Evolutionary conservation across 2,329 filamentous ascomycete species (phyloP).

Genomic region (Metarhizium guizhouense): DNA sequence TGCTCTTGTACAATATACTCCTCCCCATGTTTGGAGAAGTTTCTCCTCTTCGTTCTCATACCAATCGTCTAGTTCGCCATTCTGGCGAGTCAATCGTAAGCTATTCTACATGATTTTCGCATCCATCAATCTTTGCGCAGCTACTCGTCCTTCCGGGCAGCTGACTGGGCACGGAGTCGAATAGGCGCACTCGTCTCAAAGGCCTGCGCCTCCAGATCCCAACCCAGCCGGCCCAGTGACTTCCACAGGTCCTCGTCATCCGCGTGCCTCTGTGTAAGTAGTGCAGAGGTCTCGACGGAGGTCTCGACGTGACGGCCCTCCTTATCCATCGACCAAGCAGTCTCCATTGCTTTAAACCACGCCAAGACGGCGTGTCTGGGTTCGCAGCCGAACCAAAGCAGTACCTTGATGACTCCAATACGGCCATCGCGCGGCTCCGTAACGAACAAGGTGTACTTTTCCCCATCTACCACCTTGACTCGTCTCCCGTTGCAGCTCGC

Average conservation of each 20-base stretch:
- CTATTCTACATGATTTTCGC: neutral
- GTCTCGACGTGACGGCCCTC: constrained; percentile 12
- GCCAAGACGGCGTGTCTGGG: constrained; percentile 22
- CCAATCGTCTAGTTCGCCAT: neutral
- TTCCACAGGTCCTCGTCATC: constrained; percentile 18
- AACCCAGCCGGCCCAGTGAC: constrained; percentile 19
- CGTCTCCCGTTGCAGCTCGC: constrained; percentile 9
- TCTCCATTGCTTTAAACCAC: constrained; percentile 29
- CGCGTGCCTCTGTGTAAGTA: neutral
- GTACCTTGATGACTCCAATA: constrained; percentile 22
- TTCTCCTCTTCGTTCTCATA: neutral
- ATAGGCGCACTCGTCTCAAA: constrained; percentile 28
- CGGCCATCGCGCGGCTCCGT: constrained; percentile 12
- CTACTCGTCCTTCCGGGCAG: constrained; percentile 18
- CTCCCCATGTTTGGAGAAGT: neutral
- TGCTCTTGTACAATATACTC: constrained; percentile 1
- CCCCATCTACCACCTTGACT: constrained; percentile 19
- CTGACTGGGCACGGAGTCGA: constrained; percentile 17
- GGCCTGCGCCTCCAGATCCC: constrained; percentile 24
- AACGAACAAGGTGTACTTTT: constrained; percentile 20
- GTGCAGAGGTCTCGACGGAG: constrained; percentile 6
- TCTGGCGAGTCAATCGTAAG: too few species aligned
- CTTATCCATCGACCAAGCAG: constrained; percentile 23
- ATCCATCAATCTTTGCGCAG: neutral
- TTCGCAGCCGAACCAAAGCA: constrained; percentile 23